A percentile compares a stretch with the other conserved stretches of the same genome.
Evolutionary conservation across 805 yeast genomes (phyloP).

Genomic region (Lachancea nothofagi): DNA sequence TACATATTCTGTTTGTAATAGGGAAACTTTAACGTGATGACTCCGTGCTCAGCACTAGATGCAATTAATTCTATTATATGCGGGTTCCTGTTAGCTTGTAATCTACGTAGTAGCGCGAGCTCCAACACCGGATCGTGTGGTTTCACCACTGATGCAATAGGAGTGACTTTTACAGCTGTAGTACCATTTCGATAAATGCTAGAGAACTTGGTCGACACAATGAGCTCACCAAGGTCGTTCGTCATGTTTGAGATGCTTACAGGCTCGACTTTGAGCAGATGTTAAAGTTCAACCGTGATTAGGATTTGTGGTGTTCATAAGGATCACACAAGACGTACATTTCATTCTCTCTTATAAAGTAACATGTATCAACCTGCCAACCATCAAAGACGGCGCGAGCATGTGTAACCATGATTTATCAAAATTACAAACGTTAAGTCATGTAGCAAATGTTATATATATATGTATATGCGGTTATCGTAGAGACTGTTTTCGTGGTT

Average conservation of each 20-base stretch:
- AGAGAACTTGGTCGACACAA: conserved; percentile 23
- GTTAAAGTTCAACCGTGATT: no score
- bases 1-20: conserved; percentile 10
- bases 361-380: neutral
- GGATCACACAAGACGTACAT: conserved; percentile 4
- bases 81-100: conserved; percentile 8
- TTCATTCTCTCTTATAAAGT: neutral
- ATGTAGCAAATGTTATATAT: neutral
- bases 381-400: no score
- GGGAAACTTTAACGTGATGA: conserved; percentile 10
- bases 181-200: conserved; percentile 16
- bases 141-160: conserved; percentile 19
- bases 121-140: conserved; percentile 30
- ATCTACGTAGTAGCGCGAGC: conserved; percentile 17
- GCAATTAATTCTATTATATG: conserved; percentile 21
- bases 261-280: neutral
- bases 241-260: neutral
- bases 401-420: no score
- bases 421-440: neutral
- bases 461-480: neutral
- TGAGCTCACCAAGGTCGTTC: neutral
- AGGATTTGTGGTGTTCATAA: neutral
- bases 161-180: conserved; percentile 20
- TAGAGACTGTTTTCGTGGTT: neutral
- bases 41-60: conserved; percentile 1